Evolutionary conservation across 495 filamentous ascomycete genomes (phyloP).

Genomic region (Penicillium riverlandense): DNA sequence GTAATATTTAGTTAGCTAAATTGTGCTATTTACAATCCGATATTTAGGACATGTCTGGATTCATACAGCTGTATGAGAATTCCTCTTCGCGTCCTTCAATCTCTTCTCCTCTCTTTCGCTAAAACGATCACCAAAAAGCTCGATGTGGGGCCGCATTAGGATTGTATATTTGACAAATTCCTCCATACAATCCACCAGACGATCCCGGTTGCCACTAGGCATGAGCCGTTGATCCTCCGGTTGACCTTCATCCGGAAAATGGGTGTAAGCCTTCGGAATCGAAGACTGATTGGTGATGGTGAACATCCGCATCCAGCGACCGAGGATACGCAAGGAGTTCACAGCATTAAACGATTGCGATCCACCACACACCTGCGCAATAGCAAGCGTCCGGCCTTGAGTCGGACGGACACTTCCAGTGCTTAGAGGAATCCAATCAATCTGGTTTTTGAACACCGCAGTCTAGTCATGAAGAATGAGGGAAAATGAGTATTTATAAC

Average conservation of each 20-base stretch:
- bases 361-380: conserved; percentile 60
- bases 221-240: conserved; percentile 49
- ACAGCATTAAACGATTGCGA: conserved; percentile 69
- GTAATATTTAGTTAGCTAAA: no score
- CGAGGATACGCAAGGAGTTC: conserved; percentile 62
- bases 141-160: conserved; percentile 54
- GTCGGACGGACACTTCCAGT: conserved; percentile 61
- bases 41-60: no score
- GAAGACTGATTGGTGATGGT: conserved; percentile 63
- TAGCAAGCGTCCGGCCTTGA: conserved; percentile 58
- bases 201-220: conserved; percentile 55
- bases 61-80: neutral
- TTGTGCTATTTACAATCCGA: no score
- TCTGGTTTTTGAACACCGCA: conserved; percentile 68
- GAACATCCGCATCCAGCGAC: conserved; percentile 77
- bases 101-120: conserved; percentile 45
- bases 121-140: conserved; percentile 57
- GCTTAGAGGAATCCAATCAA: conserved; percentile 65
- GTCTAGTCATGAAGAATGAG: conserved; percentile 31
- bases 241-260: conserved; percentile 49
- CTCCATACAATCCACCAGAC: conserved; percentile 71
- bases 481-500: neutral
- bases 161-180: conserved; percentile 71
- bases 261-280: conserved; percentile 58
- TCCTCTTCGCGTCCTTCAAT: conserved; percentile 12